Conservation (phyloP, 106 monocot genomes). For the Phalaenopsis equestris region DNA sequence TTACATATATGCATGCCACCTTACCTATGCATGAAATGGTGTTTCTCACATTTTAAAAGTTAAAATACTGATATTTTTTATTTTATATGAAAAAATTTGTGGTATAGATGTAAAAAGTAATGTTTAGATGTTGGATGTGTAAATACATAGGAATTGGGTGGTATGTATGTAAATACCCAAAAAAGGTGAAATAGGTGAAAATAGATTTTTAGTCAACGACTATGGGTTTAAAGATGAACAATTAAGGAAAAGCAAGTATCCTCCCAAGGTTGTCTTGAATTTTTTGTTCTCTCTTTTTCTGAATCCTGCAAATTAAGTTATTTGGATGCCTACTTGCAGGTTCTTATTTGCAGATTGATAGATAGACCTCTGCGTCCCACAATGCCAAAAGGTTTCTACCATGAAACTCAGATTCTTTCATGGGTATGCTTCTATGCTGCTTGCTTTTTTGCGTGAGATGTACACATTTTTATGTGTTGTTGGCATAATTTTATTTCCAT, state of each 20-base stretch:
- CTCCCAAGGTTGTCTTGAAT: not conserved
- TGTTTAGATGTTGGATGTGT: too few species aligned
- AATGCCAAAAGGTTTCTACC: slow-evolving; percentile 99
- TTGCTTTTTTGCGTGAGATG: not conserved
- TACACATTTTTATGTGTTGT: not conserved
- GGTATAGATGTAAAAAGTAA: too few species aligned
- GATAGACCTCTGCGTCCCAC: slow-evolving; percentile 97
- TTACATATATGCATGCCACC: too few species aligned
- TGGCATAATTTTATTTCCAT: too few species aligned
- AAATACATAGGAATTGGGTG: too few species aligned
- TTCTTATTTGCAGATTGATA: slow-evolving; percentile 91
- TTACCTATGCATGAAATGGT: too few species aligned
- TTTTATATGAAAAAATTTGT: too few species aligned
- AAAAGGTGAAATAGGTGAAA: not conserved
- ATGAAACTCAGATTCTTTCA: slow-evolving; percentile 94
- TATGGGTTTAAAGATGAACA: not conserved
- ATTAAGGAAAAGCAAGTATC: not conserved
- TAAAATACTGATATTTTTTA: too few species aligned
- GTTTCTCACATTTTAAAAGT: too few species aligned
- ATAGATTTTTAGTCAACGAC: not conserved
- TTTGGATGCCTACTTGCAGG: slow-evolving; percentile 34
- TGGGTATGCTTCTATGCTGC: slow-evolving; percentile 53
- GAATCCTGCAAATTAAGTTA: not conserved
- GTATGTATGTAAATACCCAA: too few species aligned
- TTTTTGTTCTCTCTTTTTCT: not conserved